These are phyloP conservation scores for Phytophthora hybrid DNA, from an alignment of 352 stramenopile genomes.

Conservation along the genomic window DNA sequence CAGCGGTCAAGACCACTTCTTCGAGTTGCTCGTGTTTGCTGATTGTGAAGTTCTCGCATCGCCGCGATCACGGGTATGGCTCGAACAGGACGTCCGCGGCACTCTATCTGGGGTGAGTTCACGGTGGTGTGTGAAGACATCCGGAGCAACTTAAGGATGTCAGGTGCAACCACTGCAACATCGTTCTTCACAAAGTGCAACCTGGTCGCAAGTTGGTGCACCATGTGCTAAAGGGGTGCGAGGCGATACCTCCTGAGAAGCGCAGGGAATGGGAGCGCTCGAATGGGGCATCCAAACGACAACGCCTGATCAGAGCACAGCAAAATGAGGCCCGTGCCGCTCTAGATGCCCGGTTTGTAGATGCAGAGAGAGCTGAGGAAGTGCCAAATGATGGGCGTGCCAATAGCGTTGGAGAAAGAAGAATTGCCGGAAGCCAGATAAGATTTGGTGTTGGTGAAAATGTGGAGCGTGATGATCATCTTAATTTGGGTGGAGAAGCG, in stretches of 20 bases:
- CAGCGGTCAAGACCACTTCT: no score
- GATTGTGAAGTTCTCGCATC: not conserved
- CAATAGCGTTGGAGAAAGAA: not conserved
- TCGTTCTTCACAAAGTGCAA: not conserved
- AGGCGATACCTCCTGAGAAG: not conserved
- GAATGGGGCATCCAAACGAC: not conserved
- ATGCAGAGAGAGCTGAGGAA: not conserved
- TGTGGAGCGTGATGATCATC: not conserved
- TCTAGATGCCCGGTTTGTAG: not conserved
- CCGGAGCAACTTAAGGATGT: not conserved
- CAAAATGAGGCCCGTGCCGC: not conserved
- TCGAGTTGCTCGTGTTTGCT: not conserved
- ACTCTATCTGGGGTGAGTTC: not conserved
- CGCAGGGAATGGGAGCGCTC: not conserved
- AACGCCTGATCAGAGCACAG: not conserved
- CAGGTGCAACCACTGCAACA: not conserved
- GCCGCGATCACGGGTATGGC: not conserved
- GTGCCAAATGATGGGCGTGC: not conserved
- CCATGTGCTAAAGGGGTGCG: not conserved
- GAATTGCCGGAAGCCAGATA: not conserved
- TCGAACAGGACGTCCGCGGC: not conserved
- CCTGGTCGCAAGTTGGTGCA: not conserved
- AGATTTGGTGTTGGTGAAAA: not conserved
- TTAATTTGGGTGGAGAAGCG: not conserved
- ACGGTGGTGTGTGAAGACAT: not conserved